phyloP scores from a whole-genome alignment of 805 yeast genomes.

The Metschnikowia matae region DNA sequence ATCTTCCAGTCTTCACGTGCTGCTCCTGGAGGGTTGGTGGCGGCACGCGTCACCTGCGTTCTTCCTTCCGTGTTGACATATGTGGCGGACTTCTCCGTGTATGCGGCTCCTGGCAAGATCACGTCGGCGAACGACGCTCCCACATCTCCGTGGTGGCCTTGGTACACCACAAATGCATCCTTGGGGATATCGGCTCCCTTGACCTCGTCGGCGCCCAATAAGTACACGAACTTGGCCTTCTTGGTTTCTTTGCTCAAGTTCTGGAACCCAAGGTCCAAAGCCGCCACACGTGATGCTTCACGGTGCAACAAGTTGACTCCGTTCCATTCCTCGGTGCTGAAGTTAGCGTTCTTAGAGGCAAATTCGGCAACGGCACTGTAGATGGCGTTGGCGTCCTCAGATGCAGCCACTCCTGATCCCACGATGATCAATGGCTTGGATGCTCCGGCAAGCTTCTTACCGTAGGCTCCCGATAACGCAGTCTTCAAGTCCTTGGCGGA shows the following conservation, averaged over 20 bases:
- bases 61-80: conserved; percentile 90
- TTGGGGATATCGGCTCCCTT: conserved; percentile 64
- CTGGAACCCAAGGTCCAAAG: conserved; percentile 78
- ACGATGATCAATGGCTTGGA: conserved; percentile 72
- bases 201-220: conserved; percentile 82
- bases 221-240: conserved; percentile 70
- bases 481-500: conserved; percentile 50
- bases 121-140: conserved; percentile 90
- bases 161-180: conserved; percentile 84
- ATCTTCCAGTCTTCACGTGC: conserved; percentile 94
- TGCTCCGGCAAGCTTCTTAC: conserved; percentile 62
- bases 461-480: conserved; percentile 66
- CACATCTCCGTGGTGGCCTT: conserved; percentile 88
- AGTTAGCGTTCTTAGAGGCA: conserved; percentile 49
- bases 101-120: conserved; percentile 81
- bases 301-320: conserved; percentile 79
- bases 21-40: conserved; percentile 80
- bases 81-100: conserved; percentile 82
- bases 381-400: conserved; percentile 58
- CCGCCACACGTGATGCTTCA: conserved; percentile 84
- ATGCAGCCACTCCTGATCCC: conserved; percentile 75
- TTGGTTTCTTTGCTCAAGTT: conserved; percentile 43
- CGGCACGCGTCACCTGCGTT: conserved; percentile 80
- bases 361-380: conserved; percentile 59
- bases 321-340: conserved; percentile 73